Evolutionary conservation across 345 rosid genomes (phyloP).

Genomic region (Eucalyptus victrix): DNA sequence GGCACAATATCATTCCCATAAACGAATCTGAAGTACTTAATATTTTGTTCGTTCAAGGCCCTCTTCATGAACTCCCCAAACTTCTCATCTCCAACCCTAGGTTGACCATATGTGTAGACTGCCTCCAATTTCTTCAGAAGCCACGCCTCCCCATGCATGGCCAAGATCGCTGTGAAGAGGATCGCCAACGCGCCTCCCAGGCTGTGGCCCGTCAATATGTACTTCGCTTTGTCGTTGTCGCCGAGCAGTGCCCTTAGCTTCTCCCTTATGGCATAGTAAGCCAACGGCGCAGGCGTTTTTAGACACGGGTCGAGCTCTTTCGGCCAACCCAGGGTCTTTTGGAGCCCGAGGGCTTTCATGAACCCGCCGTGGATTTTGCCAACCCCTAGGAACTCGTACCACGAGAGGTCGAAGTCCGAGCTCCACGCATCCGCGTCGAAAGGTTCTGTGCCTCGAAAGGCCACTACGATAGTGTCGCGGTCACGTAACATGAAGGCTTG

Average conservation of each 20-base stretch:
- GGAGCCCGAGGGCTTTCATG: conserved; percentile 51
- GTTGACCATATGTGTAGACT: conserved; percentile 68
- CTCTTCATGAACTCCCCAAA: conserved; percentile 34
- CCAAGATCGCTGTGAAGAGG: conserved; percentile 35
- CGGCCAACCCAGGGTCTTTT: background rate
- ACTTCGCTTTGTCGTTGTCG: conserved; percentile 17
- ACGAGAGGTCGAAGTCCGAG: conserved; percentile 30
- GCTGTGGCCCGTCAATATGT: conserved; percentile 60
- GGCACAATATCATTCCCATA: conserved; percentile 50
- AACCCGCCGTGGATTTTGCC: conserved; percentile 55
- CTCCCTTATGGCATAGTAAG: conserved; percentile 37
- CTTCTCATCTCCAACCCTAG: conserved; percentile 46
- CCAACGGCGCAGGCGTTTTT: conserved; percentile 16
- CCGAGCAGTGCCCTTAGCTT: conserved; percentile 12
- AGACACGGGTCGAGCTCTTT: background rate
- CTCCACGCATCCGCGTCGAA: conserved; percentile 37
- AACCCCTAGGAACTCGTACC: conserved; percentile 13
- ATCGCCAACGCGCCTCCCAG: conserved; percentile 56
- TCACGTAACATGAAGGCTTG: conserved; percentile 12
- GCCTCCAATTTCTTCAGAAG: conserved; percentile 42
- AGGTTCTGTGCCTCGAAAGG: conserved; percentile 31
- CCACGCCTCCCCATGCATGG: conserved; percentile 25
- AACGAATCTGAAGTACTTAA: conserved; percentile 46
- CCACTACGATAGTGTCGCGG: conserved; percentile 7
- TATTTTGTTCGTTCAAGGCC: conserved; percentile 2